Base-by-base conservation (phyloP, 768 basidiomycete species). In the Naganishia friedmannii region DNA sequence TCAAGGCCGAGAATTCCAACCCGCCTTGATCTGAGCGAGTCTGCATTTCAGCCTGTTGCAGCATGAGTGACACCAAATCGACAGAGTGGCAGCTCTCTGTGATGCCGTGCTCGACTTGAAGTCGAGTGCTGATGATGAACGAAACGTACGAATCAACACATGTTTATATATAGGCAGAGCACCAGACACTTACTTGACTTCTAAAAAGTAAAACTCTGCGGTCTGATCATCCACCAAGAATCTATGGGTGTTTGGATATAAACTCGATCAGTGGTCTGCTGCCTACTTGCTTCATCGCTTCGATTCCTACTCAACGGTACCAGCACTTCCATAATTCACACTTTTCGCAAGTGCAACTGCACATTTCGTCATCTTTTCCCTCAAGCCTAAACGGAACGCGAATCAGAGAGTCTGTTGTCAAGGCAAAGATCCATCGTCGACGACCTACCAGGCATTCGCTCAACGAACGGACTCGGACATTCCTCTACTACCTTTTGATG, bases 401-500 rank as follows among this genome's bases (percentile, higher is more conserved):
- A 29, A 37, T 26, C 29, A 58, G 65, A 48, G 58, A 48, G 23
- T 39, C 37, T 17, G n/a, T 1, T 53, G 13, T 8, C 23, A 37
- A 12, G 31, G 32, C 26, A 23, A 23, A 37, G 58, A 51, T 46
- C 34, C 9, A 28, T 32, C 17, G 45, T n/a, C 32, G 3, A 53
- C 12, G 7, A 73, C 82, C 34, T 71, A 85, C 87, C 85, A 34
- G 84, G 83, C 76, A 83, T 81, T 2, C 74, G 66, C 0, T 77
- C 65, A 48, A 87, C 82, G 74, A 88, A 88, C 0, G 88, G 87
- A 73, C 87, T 87, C 0, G 87, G 87, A 3, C 85, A 84, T 74
- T 90, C 89, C 72, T 90, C 89, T 28, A 90, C 85, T 2, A 90
- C 84, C 76, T 90, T 90, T 77, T 90, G 89, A 72, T 89, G 87